Percentiles rank a stretch among this genome's conserved stretches.
These are phyloP conservation scores for Fusarium hainanense DNA, from an alignment of 2,329 filamentous ascomycete genomes.

Conservation along the genomic window DNA sequence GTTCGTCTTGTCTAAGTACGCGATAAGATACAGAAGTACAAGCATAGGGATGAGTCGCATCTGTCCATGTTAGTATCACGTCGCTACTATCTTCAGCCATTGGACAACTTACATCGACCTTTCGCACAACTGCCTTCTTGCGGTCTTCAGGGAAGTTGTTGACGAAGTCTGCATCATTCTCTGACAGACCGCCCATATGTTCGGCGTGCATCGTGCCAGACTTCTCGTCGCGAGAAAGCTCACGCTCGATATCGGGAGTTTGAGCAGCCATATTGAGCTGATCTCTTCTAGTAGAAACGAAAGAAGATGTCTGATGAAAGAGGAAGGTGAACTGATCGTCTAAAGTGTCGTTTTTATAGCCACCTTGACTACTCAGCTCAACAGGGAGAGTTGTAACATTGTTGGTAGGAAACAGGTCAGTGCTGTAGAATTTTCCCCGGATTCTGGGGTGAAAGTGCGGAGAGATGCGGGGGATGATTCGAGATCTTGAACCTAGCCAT, in stretches of 20 bases:
- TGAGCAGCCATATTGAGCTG: conserved; percentile 23
- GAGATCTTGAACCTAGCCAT: neutral
- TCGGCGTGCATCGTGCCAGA: conserved; percentile 41
- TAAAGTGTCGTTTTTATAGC: neutral
- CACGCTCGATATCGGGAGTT: conserved; percentile 42
- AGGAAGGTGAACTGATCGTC: neutral
- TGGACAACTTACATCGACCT: conserved; percentile 13
- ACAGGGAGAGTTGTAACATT: neutral
- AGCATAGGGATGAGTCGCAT: conserved; percentile 17
- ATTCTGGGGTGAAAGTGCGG: conserved; percentile 22
- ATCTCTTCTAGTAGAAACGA: neutral
- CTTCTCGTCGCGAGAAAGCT: conserved; percentile 40
- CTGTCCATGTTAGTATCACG: neutral
- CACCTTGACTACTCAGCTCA: neutral
- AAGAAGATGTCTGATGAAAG: neutral
- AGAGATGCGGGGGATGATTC: conserved; percentile 27
- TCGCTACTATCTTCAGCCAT: accelerated
- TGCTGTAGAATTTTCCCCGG: conserved; percentile 11
- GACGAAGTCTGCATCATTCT: conserved; percentile 11
- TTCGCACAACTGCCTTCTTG: neutral
- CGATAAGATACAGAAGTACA: conserved; percentile 18
- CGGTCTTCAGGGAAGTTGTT: conserved; percentile 4
- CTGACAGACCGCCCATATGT: neutral
- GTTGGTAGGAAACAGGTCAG: neutral
- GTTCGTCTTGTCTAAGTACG: conserved; percentile 22